Percentiles rank a stretch among this genome's conserved stretches.
phyloP scores from a whole-genome alignment of 345 rosid species.

The Heritiera fomes region DNA sequence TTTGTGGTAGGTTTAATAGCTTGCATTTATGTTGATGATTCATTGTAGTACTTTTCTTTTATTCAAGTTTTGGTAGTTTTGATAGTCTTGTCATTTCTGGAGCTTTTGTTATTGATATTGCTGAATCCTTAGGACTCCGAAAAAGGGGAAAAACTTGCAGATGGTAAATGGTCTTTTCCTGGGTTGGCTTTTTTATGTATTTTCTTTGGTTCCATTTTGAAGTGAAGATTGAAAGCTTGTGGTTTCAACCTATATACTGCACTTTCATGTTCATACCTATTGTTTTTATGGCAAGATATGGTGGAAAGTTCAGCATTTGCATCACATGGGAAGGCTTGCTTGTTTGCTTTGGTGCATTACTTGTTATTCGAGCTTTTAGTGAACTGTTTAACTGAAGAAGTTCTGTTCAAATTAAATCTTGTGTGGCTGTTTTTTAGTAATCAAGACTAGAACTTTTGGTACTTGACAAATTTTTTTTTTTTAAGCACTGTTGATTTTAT shows the following conservation, averaged over 20 bases:
- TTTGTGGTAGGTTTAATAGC: neutral
- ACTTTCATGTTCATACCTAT: neutral
- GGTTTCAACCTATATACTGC: neutral
- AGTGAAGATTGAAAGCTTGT: neutral
- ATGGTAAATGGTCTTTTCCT: neutral
- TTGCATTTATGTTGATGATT: conserved; percentile 3
- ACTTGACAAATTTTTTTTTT: too few relatives aligned
- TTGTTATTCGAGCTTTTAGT: neutral
- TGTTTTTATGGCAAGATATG: neutral
- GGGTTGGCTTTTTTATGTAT: neutral
- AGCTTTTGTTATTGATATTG: neutral
- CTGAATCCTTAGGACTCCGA: neutral
- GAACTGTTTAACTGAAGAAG: neutral
- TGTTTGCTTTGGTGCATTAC: conserved; percentile 17
- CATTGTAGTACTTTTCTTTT: neutral
- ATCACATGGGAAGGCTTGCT: neutral
- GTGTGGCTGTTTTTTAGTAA: neutral
- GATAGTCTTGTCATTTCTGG: neutral
- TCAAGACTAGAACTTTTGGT: neutral
- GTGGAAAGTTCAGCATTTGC: conserved; percentile 8
- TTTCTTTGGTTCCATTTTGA: neutral
- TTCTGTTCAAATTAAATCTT: neutral
- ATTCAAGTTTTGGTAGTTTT: neutral
- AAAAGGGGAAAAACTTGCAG: neutral
- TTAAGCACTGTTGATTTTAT: neutral